These are phyloP conservation scores for Pichia nanzhaoensis DNA, from an alignment of 805 yeast species.

Conservation along the genomic window DNA sequence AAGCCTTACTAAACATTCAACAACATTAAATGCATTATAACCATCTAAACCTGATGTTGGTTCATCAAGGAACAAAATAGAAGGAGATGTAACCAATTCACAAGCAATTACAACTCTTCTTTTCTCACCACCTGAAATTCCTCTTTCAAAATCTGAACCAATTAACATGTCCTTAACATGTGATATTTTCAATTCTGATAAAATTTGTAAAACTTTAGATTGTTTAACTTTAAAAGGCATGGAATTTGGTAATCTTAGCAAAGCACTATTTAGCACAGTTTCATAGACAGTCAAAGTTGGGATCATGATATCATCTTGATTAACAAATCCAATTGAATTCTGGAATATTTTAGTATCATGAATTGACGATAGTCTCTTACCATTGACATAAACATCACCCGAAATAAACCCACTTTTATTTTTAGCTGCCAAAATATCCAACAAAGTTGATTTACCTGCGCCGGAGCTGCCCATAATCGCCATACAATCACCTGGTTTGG, in stretches of 20 bases:
- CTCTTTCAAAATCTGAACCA: constrained; percentile 85
- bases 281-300: constrained; percentile 95
- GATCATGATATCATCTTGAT: constrained; percentile 85
- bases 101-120: constrained; percentile 91
- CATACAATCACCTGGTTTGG: constrained; percentile 78
- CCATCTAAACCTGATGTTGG: constrained; percentile 96
- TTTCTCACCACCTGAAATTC: constrained; percentile 91
- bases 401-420: constrained; percentile 63
- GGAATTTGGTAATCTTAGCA: constrained; percentile 73
- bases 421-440: constrained; percentile 88
- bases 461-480: constrained; percentile 99
- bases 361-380: constrained; percentile 35
- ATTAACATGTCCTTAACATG: constrained; percentile 78
- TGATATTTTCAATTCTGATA: constrained; percentile 76
- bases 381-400: constrained; percentile 76
- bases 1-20: constrained; percentile 74
- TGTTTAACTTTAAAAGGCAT: constrained; percentile 73
- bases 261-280: constrained; percentile 87
- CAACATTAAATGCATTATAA: constrained; percentile 84
- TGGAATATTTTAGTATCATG: constrained; percentile 41
- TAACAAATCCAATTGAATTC: constrained; percentile 85
- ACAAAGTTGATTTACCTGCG: constrained; percentile 92
- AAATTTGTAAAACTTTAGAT: constrained; percentile 74
- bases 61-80: constrained; percentile 77
- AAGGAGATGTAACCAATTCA: constrained; percentile 84